Base-by-base conservation (phyloP, 768 basidiomycete species). In the Termitomyces sp. region DNA sequence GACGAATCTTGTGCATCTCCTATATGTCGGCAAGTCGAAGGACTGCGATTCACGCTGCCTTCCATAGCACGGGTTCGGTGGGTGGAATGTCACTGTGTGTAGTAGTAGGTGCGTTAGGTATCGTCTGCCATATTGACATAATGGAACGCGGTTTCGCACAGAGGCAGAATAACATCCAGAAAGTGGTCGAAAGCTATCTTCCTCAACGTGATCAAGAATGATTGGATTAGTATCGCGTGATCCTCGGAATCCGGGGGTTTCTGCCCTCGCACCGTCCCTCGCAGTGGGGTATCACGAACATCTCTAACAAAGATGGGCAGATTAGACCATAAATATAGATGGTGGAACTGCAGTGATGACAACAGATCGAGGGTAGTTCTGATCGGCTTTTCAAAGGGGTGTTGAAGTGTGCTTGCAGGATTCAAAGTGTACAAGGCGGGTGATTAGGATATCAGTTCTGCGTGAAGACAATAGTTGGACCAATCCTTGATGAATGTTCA, bases 11-110 rank as follows among this genome's bases (percentile, higher is more conserved):
- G 50, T 57, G 26, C 57, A 64, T 62, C 44, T 64, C 53, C 61
- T 59, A 62, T 57, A 61, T 55, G 21, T 41, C 43, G 10, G 59
- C 55, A 4, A 64, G 50, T 23, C 48, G 49, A 7, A 62, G 52
- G 11, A 60, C 57, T 10, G 61, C 55, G n/a, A 62, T 49, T 61
- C 63, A 64, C 10, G 53, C 55, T 5, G 61, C 55, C 30, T 62
- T 54, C 0, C 60, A 33, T 31, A 57, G n/a, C 3, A 14, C 26
- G 3, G 42, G 19, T 28, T 46, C 35, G 15, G 45, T 30, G 10
- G 50, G 45, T 26, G 57, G 57, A n/a, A 57, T 37, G 9, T 61
- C 46, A 40, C 57, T 61, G 38, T 17, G 7, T 43, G 11, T 35
- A 14, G 11, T 35, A 14, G 12, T 12, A 10, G 12, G 21, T 43